A percentile compares a stretch with the other conserved stretches of the same genome.
phyloP scores from a whole-genome alignment of 2,329 filamentous ascomycete species.

The Cytospora leucostoma region DNA sequence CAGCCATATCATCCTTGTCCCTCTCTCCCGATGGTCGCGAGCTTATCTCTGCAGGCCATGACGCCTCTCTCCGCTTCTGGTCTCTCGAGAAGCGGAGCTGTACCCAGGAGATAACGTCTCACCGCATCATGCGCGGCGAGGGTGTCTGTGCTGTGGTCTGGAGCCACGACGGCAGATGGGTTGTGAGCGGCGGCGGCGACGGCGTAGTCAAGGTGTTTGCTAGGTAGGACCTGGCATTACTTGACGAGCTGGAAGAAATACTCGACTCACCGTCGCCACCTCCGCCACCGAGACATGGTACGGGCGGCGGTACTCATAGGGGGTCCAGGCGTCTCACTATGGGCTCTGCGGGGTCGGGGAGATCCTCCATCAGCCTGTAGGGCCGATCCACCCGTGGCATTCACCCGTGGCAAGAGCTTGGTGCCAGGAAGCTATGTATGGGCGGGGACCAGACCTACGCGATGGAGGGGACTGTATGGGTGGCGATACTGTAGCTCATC shows the following conservation, averaged over 20 bases:
- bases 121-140: constrained; percentile 93
- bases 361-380: neutral
- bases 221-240: constrained; percentile 41
- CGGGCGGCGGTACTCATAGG: neutral
- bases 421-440: neutral
- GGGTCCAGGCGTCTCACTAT: neutral
- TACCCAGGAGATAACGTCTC: constrained; percentile 91
- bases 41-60: constrained; percentile 92
- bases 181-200: constrained; percentile 92
- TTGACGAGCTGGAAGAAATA: neutral
- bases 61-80: constrained; percentile 96
- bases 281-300: constrained; percentile 19
- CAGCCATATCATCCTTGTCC: constrained; percentile 87
- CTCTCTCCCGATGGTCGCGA: constrained; percentile 92
- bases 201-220: constrained; percentile 93
- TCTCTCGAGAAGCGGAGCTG: constrained; percentile 92
- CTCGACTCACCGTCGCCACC: constrained; percentile 17
- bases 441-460: neutral
- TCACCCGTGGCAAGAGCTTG: neutral
- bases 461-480: neutral
- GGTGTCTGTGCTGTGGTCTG: constrained; percentile 93
- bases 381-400: neutral
- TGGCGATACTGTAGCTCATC: neutral
- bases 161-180: constrained; percentile 93
- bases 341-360: neutral